phyloP scores from a whole-genome alignment of 179 eudicot genomes.

The Amaranthus tricolor region DNA sequence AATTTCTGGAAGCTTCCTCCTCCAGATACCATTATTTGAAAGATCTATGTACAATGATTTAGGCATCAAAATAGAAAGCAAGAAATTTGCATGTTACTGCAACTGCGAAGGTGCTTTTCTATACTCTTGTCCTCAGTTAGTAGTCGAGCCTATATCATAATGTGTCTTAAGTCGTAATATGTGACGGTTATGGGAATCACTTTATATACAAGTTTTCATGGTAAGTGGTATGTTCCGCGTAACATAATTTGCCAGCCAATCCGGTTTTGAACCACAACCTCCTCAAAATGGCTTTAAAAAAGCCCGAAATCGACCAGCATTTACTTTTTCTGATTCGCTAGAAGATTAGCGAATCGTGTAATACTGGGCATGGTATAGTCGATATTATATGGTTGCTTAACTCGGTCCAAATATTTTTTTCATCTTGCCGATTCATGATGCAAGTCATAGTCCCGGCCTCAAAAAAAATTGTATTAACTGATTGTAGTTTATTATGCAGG shows the following conservation, averaged over 20 bases:
- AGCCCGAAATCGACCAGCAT: background rate
- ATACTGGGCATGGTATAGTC: no score
- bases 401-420: background rate
- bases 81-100: background rate
- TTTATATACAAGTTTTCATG: background rate
- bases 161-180: background rate
- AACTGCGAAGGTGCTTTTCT: background rate
- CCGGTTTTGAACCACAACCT: no score
- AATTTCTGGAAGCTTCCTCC: constrained; percentile 90
- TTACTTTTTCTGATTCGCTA: background rate
- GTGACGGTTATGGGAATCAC: background rate
- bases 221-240: background rate
- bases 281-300: no score
- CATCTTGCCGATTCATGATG: background rate
- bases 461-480: background rate
- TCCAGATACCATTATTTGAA: constrained; percentile 35
- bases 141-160: background rate
- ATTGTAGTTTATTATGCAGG: background rate
- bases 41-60: background rate
- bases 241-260: background rate
- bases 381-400: no score
- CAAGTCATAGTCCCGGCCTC: background rate
- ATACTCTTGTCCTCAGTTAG: background rate
- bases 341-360: background rate
- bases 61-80: background rate